A percentile compares a stretch with the other conserved stretches of the same genome.
These are phyloP conservation scores for Lactarius hatsudake DNA, from an alignment of 768 basidiomycete species.

Conservation along the genomic window DNA sequence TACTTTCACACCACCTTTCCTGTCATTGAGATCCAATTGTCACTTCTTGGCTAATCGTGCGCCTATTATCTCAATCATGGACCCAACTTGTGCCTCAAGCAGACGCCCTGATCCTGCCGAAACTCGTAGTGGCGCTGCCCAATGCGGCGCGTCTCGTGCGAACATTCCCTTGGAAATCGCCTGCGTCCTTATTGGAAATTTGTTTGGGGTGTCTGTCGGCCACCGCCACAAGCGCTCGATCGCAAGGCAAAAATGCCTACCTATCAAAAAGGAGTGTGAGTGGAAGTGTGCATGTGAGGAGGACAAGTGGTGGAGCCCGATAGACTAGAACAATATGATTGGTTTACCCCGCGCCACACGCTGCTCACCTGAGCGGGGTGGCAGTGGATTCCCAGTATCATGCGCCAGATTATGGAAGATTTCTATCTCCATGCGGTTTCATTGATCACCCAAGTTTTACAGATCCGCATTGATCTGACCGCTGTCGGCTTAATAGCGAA, in stretches of 20 bases:
- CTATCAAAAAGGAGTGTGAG: not conserved
- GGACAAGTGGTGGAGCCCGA: not conserved
- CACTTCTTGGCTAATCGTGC: not conserved
- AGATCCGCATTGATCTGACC: not conserved
- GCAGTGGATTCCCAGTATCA: not conserved
- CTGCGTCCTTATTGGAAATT: not conserved
- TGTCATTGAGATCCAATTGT: conserved; percentile 9
- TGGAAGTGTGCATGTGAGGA: not conserved
- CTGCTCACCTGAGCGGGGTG: not conserved
- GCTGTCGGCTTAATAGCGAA: not conserved
- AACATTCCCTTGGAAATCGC: not conserved
- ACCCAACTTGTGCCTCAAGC: not conserved
- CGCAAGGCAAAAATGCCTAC: not conserved
- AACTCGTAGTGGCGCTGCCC: not conserved
- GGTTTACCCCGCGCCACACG: not conserved
- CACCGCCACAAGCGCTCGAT: not conserved
- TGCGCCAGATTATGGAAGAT: not conserved
- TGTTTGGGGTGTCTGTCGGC: not conserved
- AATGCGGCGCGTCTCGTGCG: not conserved
- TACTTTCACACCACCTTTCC: conserved; percentile 19
- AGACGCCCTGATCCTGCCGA: not conserved
- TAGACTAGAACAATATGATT: not conserved
- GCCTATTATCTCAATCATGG: not conserved
- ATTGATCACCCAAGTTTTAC: not conserved
- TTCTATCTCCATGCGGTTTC: not conserved